Evolutionary conservation across 352 stramenopile genomes (phyloP).

Genomic region (Globisporangium ultimum): DNA sequence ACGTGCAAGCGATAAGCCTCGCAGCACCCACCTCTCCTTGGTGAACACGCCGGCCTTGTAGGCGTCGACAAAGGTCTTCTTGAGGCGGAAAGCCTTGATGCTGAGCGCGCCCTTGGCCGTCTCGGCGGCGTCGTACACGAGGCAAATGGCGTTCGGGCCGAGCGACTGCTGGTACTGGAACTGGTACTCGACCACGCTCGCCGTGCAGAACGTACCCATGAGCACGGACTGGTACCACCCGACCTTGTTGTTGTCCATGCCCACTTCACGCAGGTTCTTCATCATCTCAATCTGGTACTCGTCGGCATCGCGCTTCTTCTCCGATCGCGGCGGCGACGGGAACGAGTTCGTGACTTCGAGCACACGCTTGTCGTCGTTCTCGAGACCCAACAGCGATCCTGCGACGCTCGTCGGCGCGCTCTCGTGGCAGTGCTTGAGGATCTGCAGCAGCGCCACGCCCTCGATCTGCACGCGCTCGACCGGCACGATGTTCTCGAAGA

Average conservation of each 20-base stretch:
- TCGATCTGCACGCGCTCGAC: slow-evolving; percentile 75
- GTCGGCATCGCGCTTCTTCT: slow-evolving; percentile 82
- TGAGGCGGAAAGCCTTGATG: slow-evolving; percentile 95
- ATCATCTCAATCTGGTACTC: slow-evolving; percentile 99
- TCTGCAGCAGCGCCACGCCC: slow-evolving; percentile 88
- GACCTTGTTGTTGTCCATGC: slow-evolving; percentile 99
- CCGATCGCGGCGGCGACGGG: slow-evolving; percentile 86
- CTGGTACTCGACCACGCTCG: slow-evolving; percentile 93
- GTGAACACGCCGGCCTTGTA: slow-evolving; percentile 85
- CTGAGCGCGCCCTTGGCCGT: slow-evolving; percentile 92
- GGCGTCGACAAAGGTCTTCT: slow-evolving; percentile 91
- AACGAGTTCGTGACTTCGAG: slow-evolving; percentile 98
- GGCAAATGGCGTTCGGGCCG: slow-evolving; percentile 95
- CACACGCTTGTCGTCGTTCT: slow-evolving; percentile 63
- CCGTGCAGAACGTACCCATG: slow-evolving; percentile 95
- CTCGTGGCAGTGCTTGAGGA: slow-evolving; percentile 99
- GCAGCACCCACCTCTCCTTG: slow-evolving; percentile 49
- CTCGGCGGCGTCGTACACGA: slow-evolving; percentile 98
- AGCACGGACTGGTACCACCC: slow-evolving; percentile 98
- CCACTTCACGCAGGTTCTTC: slow-evolving; percentile 97
- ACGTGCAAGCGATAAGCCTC: not conserved
- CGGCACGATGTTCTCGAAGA: slow-evolving; percentile 67
- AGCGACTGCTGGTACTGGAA: slow-evolving; percentile 97
- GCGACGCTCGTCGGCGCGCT: slow-evolving; percentile 91
- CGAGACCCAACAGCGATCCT: slow-evolving; percentile 95